Base-by-base conservation (phyloP, 192 early-diverging fungal species). In the Mortierella claussenii region DNA sequence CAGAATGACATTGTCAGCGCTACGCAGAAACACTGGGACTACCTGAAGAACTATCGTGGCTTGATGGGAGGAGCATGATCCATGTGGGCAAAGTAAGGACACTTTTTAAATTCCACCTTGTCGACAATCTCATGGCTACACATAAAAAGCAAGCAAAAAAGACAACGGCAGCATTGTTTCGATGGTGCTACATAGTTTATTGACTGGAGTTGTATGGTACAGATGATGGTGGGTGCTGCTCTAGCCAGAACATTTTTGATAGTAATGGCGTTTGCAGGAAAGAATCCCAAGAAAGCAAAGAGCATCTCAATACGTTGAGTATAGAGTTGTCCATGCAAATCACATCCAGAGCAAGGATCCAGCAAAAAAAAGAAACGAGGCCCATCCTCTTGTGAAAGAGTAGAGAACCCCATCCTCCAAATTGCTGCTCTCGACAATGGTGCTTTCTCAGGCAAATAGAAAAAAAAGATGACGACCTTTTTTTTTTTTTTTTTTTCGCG, bases 221-320 rank as follows among this genome's bases (percentile, higher is more conserved):
- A 20, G 21, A 34, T 36, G 55, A 46, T 20, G 40, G 27, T n/a
- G 15, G 20, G 4, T 60, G 57, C 61, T 64, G 50, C 61, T 64
- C 61, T 64, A 64, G 61, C 49, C 2, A 13, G 43, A 45, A 3
- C 15, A n/a, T n/a, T n/a, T n/a, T n/a, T n/a, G n/a, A n/a, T n/a
- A 13, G 43, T 13, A 15, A 21, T 34, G 17, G 28, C 18, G 23
- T 36, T 20, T 34, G 34, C 34, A 47, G 45, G 40, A 23, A 28
- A 58, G 23, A 26, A 9, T 9, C 52, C 36, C 45, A 59, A 74
- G 50, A 70, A 56, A 55, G 59, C 62, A 71, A 40, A 70, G 64
- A 61, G 37, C 51, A 54, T 32, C 63, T 40, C 40, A 27, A 66
- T 79, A 70, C 78, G 78, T 79, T 79, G 78, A 79, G 78, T 70